Evolutionary conservation across 305 asterid genomes (phyloP).

Genomic region (Monarda citriodora): DNA sequence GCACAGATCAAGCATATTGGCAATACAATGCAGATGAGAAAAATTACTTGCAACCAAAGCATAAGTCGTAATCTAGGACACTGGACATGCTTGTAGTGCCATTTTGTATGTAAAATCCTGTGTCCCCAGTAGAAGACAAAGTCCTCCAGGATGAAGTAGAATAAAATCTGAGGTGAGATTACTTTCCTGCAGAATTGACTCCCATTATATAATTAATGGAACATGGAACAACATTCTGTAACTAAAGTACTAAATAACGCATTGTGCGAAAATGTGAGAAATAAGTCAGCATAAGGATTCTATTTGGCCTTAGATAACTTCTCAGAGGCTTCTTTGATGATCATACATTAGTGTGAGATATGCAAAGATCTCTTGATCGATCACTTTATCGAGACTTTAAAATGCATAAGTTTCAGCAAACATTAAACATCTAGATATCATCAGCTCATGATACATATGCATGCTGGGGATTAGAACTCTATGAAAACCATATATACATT

Average conservation of each 20-base stretch:
- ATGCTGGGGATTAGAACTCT: constrained; percentile 2
- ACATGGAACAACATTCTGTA: not conserved
- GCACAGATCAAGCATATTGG: constrained; percentile 21
- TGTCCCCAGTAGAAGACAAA: constrained; percentile 98
- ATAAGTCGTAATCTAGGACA: constrained; percentile 37
- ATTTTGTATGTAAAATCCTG: constrained; percentile 91
- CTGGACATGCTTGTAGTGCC: constrained; percentile 99
- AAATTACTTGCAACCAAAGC: constrained; percentile 1
- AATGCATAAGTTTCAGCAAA: not conserved
- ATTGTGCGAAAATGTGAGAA: constrained; percentile 3
- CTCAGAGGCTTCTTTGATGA: constrained; percentile 10
- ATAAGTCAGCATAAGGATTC: constrained; percentile 6
- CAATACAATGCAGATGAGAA: constrained; percentile 4
- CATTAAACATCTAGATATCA: not conserved
- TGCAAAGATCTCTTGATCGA: constrained; percentile 5
- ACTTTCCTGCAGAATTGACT: constrained; percentile 78
- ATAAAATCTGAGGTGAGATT: constrained; percentile 74
- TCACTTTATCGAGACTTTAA: not conserved
- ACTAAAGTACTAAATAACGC: constrained; percentile 14
- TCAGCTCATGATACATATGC: not conserved
- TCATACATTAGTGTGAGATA: constrained; percentile 8
- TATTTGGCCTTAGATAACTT: not conserved
- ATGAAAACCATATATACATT: constrained; percentile 1
- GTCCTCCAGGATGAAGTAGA: constrained; percentile 95
- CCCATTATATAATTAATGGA: constrained; percentile 15